A percentile compares a stretch with the other conserved stretches of the same genome.
Conservation (phyloP, 805 yeast genomes). For the Starmera quercuum region DNA sequence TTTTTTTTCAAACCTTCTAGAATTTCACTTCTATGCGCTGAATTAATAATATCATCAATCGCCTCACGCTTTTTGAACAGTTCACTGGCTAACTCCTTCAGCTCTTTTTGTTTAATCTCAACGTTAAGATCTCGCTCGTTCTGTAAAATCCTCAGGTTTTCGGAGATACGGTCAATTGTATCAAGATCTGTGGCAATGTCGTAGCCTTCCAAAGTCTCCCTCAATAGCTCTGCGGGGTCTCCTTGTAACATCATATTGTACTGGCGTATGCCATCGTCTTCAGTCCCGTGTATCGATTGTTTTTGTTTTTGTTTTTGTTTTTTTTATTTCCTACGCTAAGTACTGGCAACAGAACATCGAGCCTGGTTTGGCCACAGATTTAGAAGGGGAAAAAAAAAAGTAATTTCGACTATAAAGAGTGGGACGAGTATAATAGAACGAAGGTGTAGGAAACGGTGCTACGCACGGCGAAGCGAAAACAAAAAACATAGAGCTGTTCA, state of each 20-base stretch:
- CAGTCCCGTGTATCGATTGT: background rate
- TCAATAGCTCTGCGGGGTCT: conserved; percentile 22
- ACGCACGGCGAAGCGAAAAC: too few relatives aligned
- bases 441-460: too few relatives aligned
- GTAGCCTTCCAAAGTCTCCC: conserved; percentile 38
- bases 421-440: too few relatives aligned
- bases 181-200: conserved; percentile 44
- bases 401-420: too few relatives aligned
- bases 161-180: conserved; percentile 36
- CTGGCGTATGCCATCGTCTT: too few relatives aligned
- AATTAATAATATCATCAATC: conserved; percentile 19
- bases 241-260: conserved; percentile 3
- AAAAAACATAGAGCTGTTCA: too few relatives aligned
- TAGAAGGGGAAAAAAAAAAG: too few relatives aligned
- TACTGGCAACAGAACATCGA: background rate
- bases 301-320: background rate
- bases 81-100: conserved; percentile 12
- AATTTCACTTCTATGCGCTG: conserved; percentile 22
- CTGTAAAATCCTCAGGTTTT: conserved; percentile 24
- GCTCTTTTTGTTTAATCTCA: conserved; percentile 12
- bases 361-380: conserved; percentile 3
- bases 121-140: conserved; percentile 22
- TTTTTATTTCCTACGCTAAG: background rate
- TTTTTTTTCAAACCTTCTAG: conserved; percentile 23
- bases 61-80: conserved; percentile 8